Conservation (phyloP, 2,329 filamentous ascomycete genomes). For the Helotiales sp. region DNA sequence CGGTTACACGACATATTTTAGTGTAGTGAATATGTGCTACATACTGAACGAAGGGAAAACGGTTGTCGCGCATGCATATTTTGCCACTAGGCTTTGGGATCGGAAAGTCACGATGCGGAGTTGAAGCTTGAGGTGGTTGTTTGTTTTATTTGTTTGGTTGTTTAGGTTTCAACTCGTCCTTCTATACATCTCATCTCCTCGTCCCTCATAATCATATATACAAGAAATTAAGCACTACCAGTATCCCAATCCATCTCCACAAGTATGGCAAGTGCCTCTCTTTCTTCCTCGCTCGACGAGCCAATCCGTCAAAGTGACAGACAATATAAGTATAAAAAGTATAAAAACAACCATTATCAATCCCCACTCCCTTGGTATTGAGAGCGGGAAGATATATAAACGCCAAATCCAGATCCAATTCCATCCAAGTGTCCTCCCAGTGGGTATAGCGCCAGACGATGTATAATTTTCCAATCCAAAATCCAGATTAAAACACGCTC, state of each 20-base stretch:
- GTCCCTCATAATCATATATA: background rate
- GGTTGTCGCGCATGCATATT: no score
- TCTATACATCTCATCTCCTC: slow-evolving; percentile 2
- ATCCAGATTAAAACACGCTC: background rate
- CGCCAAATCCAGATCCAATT: slow-evolving; percentile 1
- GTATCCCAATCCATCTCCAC: background rate
- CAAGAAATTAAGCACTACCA: background rate
- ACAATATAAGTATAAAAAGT: background rate
- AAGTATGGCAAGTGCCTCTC: no score
- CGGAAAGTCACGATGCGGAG: no score
- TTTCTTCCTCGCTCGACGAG: no score
- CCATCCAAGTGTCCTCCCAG: background rate
- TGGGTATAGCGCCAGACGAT: background rate
- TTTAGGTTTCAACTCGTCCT: background rate
- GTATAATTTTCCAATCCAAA: slow-evolving; percentile 5
- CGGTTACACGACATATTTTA: no score
- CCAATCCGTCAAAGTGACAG: no score
- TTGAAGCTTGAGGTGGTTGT: no score
- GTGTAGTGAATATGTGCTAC: no score
- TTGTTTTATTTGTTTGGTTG: background rate
- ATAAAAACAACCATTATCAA: slow-evolving; percentile 11
- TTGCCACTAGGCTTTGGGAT: no score
- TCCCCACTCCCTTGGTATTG: slow-evolving; percentile 27
- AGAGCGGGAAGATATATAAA: slow-evolving; percentile 21
- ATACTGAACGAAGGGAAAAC: no score